Evolutionary conservation across 1,139 yeast genomes (phyloP).

Genomic region (Kodamaea fungicola): DNA sequence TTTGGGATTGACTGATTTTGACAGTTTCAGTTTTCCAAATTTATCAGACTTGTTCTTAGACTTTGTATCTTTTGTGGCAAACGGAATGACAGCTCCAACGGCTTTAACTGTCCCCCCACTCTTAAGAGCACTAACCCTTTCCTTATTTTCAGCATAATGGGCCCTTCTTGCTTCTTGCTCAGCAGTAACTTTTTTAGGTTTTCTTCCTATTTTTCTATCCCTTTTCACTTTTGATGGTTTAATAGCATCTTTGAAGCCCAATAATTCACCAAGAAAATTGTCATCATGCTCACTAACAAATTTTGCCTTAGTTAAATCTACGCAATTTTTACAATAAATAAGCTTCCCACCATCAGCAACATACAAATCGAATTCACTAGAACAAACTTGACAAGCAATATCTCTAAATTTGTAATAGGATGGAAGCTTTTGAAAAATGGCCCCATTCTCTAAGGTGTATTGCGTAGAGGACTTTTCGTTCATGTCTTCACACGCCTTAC

Average conservation of each 20-base stretch:
- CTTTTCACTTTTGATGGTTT: conserved; percentile 15
- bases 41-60: conserved; percentile 1
- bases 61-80: conserved; percentile 4
- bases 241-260: conserved; percentile 48
- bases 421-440: conserved; percentile 46
- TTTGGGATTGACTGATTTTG: no score
- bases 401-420: conserved; percentile 51
- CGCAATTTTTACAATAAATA: conserved; percentile 43
- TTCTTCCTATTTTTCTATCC: conserved; percentile 22
- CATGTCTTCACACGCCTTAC: conserved; percentile 45
- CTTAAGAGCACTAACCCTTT: conserved; percentile 32
- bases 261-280: conserved; percentile 41
- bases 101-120: conserved; percentile 44
- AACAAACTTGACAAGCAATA: conserved; percentile 45
- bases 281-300: conserved; percentile 48
- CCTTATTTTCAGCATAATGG: conserved; percentile 34
- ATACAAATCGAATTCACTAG: conserved; percentile 34
- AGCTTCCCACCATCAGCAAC: conserved; percentile 27
- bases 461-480: conserved; percentile 46
- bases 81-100: conserved; percentile 23
- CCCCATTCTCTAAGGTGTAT: conserved; percentile 53
- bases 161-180: conserved; percentile 39
- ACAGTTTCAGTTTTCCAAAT: not conserved
- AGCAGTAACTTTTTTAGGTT: conserved; percentile 25
- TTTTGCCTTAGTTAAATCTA: conserved; percentile 18